phyloP scores from a whole-genome alignment of 2,329 filamentous ascomycete genomes.

The Penicillium olsonii region DNA sequence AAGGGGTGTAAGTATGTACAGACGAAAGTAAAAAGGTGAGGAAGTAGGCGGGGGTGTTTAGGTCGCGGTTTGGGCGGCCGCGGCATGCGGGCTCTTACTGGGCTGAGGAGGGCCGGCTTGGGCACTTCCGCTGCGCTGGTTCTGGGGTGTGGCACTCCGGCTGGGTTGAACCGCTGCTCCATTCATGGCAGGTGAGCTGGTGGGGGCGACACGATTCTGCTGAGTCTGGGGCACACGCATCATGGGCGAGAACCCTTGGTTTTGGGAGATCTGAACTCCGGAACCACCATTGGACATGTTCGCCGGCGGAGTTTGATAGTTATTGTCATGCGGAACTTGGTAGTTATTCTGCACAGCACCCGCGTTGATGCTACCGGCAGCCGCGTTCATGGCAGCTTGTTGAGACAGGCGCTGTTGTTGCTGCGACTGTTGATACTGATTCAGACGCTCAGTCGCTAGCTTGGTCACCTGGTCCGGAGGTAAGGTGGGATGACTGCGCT shows the following conservation, averaged over 20 bases:
- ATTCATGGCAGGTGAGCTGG: conserved; percentile 48
- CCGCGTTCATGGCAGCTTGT: conserved; percentile 52
- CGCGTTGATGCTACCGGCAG: conserved; percentile 46
- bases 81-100: conserved; percentile 45
- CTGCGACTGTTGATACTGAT: conserved; percentile 50
- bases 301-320: conserved; percentile 37
- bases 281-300: conserved; percentile 36
- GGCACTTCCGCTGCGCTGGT: conserved; percentile 47
- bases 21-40: conserved; percentile 21
- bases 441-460: conserved; percentile 54
- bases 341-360: conserved; percentile 39
- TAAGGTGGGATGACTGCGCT: conserved; percentile 53
- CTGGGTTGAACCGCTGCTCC: conserved; percentile 44
- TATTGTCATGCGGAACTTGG: conserved; percentile 42
- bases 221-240: conserved; percentile 54
- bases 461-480: conserved; percentile 56
- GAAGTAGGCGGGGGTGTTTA: conserved; percentile 17
- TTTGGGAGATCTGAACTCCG: conserved; percentile 48
- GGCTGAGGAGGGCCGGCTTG: conserved; percentile 40
- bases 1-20: conserved; percentile 35
- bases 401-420: conserved; percentile 52
- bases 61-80: conserved; percentile 43
- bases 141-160: conserved; percentile 49
- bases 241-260: conserved; percentile 55
- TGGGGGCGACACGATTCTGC: conserved; percentile 41